Evolutionary conservation across 2,329 filamentous ascomycete species (phyloP), one percentile per base, ranked within the genome.

Genomic region (Trichoderma harzianum): DNA sequence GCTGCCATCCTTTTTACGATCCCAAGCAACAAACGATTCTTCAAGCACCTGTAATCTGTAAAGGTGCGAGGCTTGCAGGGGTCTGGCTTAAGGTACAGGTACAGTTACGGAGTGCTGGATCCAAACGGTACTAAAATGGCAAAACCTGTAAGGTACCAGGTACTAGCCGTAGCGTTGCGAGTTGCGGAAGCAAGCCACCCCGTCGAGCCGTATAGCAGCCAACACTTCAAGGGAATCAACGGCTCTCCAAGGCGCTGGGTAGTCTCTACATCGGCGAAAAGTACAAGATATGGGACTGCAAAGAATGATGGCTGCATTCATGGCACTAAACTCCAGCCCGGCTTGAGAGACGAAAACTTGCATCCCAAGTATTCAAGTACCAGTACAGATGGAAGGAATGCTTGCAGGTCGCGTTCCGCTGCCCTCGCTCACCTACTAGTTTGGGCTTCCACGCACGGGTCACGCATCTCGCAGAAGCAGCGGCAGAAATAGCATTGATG

Each of bases 161-260:
- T 57, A 66, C 63, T 26, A 26, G 63, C 47, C 16, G 39, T 34
- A 39, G 65, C 65, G 53, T 60, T 68, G 65, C 53, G 24, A 43
- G 34, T 43, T 60, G 43, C 65, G 55, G 65, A 43, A 60, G 65
- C 65, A 69, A 69, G 55, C 64, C 64, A 67, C 64, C 64, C 64
- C 64, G 64, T 67, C 64, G 51, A 67, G 51, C 64, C 64, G 64
- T 57, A 51, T 51, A n/a, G 26, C 28, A 32, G 26, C 64, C 51
- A 60, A n/a, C 53, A 12, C 62, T 14, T 0, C 34, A 36, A 36
- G 34, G 34, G 26, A 51, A 32, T 24, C n/a, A 21, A 24, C 47
- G 47, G 47, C 47, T 24, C 39, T 32, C 26, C 28, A 16, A 18
- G n/a, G 43, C 16, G 28, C 28, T 14, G 18, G 14, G 63, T 36